These are phyloP conservation scores for Ceratonia siliqua DNA, from an alignment of 306 rosid genomes.

Conservation along the genomic window DNA sequence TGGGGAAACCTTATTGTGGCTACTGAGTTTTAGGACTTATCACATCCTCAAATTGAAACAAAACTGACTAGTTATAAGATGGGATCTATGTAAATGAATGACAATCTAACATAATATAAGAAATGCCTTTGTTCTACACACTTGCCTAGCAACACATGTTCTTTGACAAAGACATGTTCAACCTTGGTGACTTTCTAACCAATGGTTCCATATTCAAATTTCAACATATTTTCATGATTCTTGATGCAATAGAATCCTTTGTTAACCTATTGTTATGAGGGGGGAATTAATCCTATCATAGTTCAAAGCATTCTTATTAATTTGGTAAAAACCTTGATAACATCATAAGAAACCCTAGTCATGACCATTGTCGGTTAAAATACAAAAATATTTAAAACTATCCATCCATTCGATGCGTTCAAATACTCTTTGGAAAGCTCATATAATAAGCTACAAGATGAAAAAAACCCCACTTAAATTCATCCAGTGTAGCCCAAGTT, in stretches of 20 bases:
- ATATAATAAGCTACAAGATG: slow-evolving; percentile 42
- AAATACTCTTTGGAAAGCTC: slow-evolving; percentile 55
- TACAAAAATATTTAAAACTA: slow-evolving; percentile 40
- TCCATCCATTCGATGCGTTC: neutral
- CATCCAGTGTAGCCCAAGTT: slow-evolving; percentile 12
- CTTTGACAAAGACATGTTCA: slow-evolving; percentile 52
- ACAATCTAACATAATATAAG: neutral
- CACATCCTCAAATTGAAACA: neutral
- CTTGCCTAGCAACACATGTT: neutral
- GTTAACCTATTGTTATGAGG: slow-evolving; percentile 36
- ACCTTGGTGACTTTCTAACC: slow-evolving; percentile 41
- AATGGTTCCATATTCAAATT: slow-evolving; percentile 39
- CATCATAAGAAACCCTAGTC: slow-evolving; percentile 63
- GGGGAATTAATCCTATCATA: neutral
- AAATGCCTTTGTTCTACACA: slow-evolving; percentile 6
- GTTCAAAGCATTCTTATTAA: slow-evolving; percentile 43
- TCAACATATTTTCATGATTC: slow-evolving; percentile 37
- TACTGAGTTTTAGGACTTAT: neutral
- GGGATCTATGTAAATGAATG: neutral
- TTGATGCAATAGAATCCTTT: slow-evolving; percentile 42
- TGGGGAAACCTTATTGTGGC: neutral
- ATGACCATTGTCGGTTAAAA: slow-evolving; percentile 63
- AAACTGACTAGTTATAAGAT: neutral
- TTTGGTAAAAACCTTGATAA: slow-evolving; percentile 43
- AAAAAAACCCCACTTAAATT: slow-evolving; percentile 29